phyloP scores from a whole-genome alignment of 2,329 filamentous ascomycete genomes.

The Onygenales sp. region DNA sequence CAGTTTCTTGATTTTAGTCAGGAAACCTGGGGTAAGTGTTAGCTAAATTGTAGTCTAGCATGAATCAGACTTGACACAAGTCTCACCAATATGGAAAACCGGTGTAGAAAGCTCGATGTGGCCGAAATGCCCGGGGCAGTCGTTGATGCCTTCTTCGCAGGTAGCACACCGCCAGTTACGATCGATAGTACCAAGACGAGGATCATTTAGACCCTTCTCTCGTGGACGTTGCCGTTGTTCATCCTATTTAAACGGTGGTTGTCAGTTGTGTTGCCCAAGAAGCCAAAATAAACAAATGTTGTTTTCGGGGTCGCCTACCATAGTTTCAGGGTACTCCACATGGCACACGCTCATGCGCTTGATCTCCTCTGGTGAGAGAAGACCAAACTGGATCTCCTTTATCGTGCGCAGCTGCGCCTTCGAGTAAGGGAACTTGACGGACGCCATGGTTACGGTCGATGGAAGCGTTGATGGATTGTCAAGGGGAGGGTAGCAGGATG shows the following conservation, averaged over 20 bases:
- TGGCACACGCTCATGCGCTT: constrained; percentile 97
- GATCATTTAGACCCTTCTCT: constrained; percentile 87
- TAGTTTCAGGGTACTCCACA: constrained; percentile 97
- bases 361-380: constrained; percentile 96
- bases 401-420: constrained; percentile 95
- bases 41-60: constrained; percentile 12
- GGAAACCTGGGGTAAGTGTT: constrained; percentile 59
- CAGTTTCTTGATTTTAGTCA: constrained; percentile 99
- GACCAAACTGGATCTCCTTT: constrained; percentile 97
- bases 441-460: constrained; percentile 63
- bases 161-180: constrained; percentile 92
- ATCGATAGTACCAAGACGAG: constrained; percentile 91
- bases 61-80: constrained; percentile 9
- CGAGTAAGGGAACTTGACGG: constrained; percentile 81
- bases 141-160: constrained; percentile 88
- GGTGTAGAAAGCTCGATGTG: constrained; percentile 97
- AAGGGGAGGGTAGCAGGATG: not conserved
- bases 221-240: constrained; percentile 86
- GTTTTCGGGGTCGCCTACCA: constrained; percentile 44
- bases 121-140: constrained; percentile 96
- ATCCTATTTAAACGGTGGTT: constrained; percentile 44
- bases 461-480: constrained; percentile 1
- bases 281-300: constrained; percentile 1
- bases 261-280: constrained; percentile 1
- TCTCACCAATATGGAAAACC: constrained; percentile 70